Conservation (phyloP, 495 filamentous ascomycete genomes). For the Baudoinia panamericana region DNA sequence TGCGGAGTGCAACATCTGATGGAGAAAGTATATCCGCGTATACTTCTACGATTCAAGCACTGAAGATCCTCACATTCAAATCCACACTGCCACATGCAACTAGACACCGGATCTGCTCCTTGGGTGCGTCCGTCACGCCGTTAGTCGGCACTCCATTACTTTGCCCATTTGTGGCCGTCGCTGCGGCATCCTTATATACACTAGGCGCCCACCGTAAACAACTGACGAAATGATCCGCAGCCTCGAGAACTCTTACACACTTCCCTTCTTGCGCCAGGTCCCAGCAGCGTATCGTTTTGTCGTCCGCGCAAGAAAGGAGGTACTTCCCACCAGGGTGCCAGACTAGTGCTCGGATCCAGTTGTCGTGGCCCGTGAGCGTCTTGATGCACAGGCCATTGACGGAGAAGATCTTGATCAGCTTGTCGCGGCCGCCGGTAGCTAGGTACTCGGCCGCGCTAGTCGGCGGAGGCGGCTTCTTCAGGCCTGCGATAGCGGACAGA, state of each 20-base stretch:
- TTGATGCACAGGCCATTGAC: slow-evolving; percentile 73
- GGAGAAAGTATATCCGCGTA: too few relatives aligned
- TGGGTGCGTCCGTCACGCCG: slow-evolving; percentile 29
- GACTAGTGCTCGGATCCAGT: slow-evolving; percentile 79
- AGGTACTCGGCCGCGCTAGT: slow-evolving; percentile 76
- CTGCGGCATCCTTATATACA: slow-evolving; percentile 43
- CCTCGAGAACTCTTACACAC: slow-evolving; percentile 74
- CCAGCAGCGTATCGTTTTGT: slow-evolving; percentile 92
- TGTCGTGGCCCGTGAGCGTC: slow-evolving; percentile 83
- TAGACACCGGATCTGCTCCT: slow-evolving; percentile 45
- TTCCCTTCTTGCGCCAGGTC: slow-evolving; percentile 83
- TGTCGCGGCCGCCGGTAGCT: slow-evolving; percentile 82
- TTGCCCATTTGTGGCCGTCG: slow-evolving; percentile 18
- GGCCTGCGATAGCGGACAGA: slow-evolving; percentile 65
- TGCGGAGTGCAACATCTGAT: too few relatives aligned
- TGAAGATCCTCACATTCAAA: slow-evolving; percentile 46
- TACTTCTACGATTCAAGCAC: too few relatives aligned
- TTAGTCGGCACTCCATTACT: slow-evolving; percentile 33
- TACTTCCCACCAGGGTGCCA: slow-evolving; percentile 96
- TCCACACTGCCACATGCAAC: slow-evolving; percentile 54
- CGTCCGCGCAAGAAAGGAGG: slow-evolving; percentile 70
- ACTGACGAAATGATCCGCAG: slow-evolving; percentile 75
- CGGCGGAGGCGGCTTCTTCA: slow-evolving; percentile 64
- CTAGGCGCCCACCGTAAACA: slow-evolving; percentile 88
- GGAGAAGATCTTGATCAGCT: slow-evolving; percentile 86